Evolutionary conservation across 148 eudicot species (phyloP), one percentile per base, ranked within the genome.

Genomic region (Nepenthes gracilis): DNA sequence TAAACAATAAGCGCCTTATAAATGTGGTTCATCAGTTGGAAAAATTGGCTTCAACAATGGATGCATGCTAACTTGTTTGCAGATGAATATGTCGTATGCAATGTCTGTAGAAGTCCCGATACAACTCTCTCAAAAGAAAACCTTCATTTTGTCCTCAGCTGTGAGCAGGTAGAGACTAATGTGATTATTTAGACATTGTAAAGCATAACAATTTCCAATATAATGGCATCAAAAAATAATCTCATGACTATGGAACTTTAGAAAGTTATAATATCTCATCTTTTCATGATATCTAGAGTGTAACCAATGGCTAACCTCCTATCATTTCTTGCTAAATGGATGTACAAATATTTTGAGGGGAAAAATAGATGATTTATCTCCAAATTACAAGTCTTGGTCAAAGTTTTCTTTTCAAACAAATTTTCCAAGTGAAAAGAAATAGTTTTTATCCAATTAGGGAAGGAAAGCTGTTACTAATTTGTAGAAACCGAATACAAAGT

Each of bases 1-100:
- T 5, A 62, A 35, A 51, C 8, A n/a, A 4, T 33, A 9, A 34
- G n/a, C 1, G 4, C 35, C 35, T 53, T 32, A 36, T 32, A 7
- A 51, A 51, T 15, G 15, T 32, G 34, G 12, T 32, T 6, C 35
- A 5, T 50, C 32, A 9, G 12, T 12, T 48, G 43, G 15, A 35
- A 43, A 23, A 32, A 9, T 43, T 60, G 33, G 34, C 23, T 60
- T 60, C 64, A 43, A 11, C 2, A 12, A 14, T 33, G 14, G 1
- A 12, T 47, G 32, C 14, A 32, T 60, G 33, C 33, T 6, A 15
- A 15, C 13, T 34, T 59, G 32, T 62, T 52, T 64, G 59, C 76
- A 81, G 86, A 78, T 70, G 83, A 81, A 60, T 81, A 78, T 63
- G 86, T 81, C 51, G 70, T 70, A n/a, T 81, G 82, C 66, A 65